These are phyloP conservation scores for Keithomyces neogunnii DNA, from an alignment of 2,329 filamentous ascomycete species.

Conservation along the genomic window DNA sequence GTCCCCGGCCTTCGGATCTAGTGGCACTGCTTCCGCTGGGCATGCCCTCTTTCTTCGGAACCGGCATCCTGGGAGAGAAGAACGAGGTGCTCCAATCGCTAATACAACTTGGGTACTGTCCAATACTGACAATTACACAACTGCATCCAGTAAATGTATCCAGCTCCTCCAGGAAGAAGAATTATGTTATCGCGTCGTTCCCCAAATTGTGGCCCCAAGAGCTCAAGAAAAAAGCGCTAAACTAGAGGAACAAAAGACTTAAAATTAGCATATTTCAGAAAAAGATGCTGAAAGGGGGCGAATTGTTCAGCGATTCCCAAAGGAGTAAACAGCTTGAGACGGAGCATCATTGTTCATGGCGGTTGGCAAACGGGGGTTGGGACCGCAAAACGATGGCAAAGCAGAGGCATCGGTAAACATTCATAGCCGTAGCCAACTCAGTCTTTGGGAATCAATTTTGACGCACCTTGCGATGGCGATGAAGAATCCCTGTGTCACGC, in stretches of 20 bases:
- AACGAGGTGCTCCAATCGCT: constrained; percentile 10
- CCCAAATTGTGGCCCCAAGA: not conserved
- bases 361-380: no score
- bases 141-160: constrained; percentile 4
- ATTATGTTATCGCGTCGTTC: constrained; percentile 7
- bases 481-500: constrained; percentile 11
- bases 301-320: no score
- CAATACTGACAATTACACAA: not conserved
- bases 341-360: no score
- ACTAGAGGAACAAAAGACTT: not conserved
- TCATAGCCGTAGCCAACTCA: no score
- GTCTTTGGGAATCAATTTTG: not conserved
- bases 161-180: constrained; percentile 5
- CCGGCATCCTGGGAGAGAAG: constrained; percentile 24
- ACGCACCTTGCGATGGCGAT: constrained; percentile 14
- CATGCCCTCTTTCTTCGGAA: constrained; percentile 30
- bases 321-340: no score
- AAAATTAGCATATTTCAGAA: no score
- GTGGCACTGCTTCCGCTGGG: constrained; percentile 20
- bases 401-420: no score
- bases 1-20: constrained; percentile 21
- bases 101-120: constrained; percentile 12
- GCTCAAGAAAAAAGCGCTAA: not conserved
- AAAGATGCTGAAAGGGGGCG: no score
- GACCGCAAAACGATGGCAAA: no score